Evolutionary conservation across 495 filamentous ascomycete species (phyloP).

Genomic region (Bryoglossum gracile): DNA sequence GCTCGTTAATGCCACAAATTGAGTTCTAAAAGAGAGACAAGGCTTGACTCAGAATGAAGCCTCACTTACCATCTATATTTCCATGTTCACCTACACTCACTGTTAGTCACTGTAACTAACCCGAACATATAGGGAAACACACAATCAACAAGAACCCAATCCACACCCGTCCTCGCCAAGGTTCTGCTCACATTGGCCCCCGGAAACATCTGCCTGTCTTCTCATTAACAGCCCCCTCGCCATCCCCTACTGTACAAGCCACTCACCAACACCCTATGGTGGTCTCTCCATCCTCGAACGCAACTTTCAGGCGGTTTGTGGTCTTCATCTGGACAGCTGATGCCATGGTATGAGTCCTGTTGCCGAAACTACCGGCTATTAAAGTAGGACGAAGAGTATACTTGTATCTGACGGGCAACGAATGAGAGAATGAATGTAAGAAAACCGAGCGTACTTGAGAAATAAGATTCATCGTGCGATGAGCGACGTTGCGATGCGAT

Average conservation of each 20-base stretch:
- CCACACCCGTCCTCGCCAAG: slow-evolving; percentile 58
- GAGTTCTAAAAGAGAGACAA: too few species aligned
- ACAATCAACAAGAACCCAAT: slow-evolving; percentile 71
- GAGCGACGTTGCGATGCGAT: not conserved
- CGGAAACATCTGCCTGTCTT: slow-evolving; percentile 60
- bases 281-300: slow-evolving; percentile 47
- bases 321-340: slow-evolving; percentile 43
- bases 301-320: slow-evolving; percentile 55
- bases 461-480: not conserved
- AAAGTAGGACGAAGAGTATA: not conserved
- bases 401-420: not conserved
- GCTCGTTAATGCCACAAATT: too few species aligned
- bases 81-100: slow-evolving; percentile 43
- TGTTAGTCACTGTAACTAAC: not conserved
- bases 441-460: not conserved
- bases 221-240: slow-evolving; percentile 23
- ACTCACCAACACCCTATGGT: slow-evolving; percentile 47
- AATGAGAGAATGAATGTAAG: not conserved
- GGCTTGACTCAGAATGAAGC: too few species aligned
- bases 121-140: slow-evolving; percentile 29
- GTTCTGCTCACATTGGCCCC: slow-evolving; percentile 63
- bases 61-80: slow-evolving; percentile 58
- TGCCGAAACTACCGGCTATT: not conserved
- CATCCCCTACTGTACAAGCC: not conserved
- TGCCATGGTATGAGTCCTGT: not conserved